Percentiles rank a stretch among this genome's conserved stretches.
Conservation (phyloP, 345 rosid genomes). For the Eucalyptus cloeziana region DNA sequence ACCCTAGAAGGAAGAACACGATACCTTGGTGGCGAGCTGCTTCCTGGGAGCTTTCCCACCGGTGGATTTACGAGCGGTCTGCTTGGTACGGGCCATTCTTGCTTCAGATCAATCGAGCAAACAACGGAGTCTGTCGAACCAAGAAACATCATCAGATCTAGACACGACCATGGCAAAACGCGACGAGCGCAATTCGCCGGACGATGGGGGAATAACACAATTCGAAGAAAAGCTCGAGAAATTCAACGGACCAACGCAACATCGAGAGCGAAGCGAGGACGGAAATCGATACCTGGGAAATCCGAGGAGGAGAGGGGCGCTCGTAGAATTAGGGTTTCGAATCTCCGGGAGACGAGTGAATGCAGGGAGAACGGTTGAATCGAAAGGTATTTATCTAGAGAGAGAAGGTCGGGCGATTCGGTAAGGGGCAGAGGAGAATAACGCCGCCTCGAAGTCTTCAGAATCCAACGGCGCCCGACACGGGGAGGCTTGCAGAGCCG, state of each 20-base stretch:
- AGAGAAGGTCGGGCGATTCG: not conserved
- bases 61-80: slow-evolving; percentile 52
- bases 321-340: not conserved
- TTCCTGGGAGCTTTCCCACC: slow-evolving; percentile 66
- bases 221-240: not conserved
- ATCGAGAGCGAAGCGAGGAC: not conserved
- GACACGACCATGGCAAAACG: not conserved
- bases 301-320: not conserved
- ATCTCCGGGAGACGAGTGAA: not conserved
- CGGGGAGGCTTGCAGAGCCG: not conserved
- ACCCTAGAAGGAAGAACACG: not conserved
- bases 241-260: not conserved
- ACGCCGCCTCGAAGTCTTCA: not conserved
- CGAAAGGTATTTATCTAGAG: not conserved
- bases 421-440: not conserved
- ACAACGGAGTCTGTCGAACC: not conserved
- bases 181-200: not conserved
- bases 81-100: slow-evolving; percentile 43
- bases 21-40: slow-evolving; percentile 59
- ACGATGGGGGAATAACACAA: not conserved
- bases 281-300: not conserved
- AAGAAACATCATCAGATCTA: not conserved
- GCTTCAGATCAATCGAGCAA: not conserved
- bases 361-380: not conserved
- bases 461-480: not conserved